phyloP scores from a whole-genome alignment of 148 eudicot species.

The Selenicereus undatus region DNA sequence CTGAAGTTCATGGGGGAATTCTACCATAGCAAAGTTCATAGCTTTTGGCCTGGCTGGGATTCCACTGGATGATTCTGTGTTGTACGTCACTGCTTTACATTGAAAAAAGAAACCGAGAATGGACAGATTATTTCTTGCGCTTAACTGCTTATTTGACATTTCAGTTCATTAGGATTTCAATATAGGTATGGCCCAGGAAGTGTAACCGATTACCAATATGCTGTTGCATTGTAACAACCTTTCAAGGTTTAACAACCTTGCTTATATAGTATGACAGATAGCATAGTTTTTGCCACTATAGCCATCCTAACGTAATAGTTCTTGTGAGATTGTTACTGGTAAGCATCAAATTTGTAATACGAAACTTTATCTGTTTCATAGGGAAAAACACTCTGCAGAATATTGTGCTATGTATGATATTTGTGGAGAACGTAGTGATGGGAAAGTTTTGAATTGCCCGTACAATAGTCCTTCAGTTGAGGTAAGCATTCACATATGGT shows the following conservation, averaged over 20 bases:
- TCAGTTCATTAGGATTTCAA: background rate
- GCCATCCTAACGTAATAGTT: background rate
- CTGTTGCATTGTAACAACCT: background rate
- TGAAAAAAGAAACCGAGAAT: background rate
- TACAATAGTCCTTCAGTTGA: constrained; percentile 48
- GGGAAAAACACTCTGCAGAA: constrained; percentile 49
- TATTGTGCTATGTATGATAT: constrained; percentile 76
- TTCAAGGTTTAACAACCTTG: background rate
- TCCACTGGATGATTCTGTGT: background rate
- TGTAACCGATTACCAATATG: background rate
- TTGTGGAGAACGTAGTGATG: constrained; percentile 57
- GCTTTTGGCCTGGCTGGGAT: too few species aligned
- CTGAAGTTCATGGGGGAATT: too few species aligned
- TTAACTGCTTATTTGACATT: background rate
- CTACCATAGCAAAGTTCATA: too few species aligned
- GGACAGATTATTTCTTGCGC: background rate
- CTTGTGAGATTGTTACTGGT: constrained; percentile 5
- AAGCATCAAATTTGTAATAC: background rate
- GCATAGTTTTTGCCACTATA: background rate
- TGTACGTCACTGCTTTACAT: background rate
- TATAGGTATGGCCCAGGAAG: background rate
- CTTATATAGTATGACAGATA: background rate
- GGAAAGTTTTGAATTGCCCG: constrained; percentile 66
- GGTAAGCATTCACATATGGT: constrained; percentile 28
- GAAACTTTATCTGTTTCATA: constrained; percentile 27